Percentiles rank a stretch among this genome's conserved stretches.
These are phyloP conservation scores for Nepenthes mirabilis DNA, from an alignment of 148 eudicot species.

Conservation along the genomic window DNA sequence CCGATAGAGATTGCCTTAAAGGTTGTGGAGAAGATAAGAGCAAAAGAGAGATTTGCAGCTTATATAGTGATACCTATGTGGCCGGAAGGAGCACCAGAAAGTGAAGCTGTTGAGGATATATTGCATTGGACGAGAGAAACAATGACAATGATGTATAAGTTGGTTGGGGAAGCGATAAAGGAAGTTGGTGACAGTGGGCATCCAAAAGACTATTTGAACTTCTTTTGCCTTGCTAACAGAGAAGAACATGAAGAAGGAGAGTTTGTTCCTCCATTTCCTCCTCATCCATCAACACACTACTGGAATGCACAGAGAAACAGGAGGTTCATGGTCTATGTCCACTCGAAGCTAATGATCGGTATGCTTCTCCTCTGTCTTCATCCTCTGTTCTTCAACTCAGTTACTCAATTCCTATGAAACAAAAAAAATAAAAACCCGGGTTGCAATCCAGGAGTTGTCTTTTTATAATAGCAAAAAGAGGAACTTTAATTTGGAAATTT, in stretches of 20 bases:
- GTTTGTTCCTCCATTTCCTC: constrained; percentile 55
- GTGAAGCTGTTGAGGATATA: constrained; percentile 72
- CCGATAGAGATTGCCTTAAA: constrained; percentile 87
- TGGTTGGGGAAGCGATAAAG: constrained; percentile 57
- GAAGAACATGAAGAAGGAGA: constrained; percentile 52
- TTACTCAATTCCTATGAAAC: too few species aligned
- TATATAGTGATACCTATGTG: constrained; percentile 90
- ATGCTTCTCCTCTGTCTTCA: constrained; percentile 3
- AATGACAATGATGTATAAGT: constrained; percentile 73
- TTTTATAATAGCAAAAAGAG: too few species aligned
- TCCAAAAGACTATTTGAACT: constrained; percentile 79
- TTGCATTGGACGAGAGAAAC: constrained; percentile 83
- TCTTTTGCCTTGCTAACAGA: constrained; percentile 91
- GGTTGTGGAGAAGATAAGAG: constrained; percentile 58
- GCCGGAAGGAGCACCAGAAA: constrained; percentile 91
- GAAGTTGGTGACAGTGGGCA: constrained; percentile 46
- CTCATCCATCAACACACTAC: constrained; percentile 59
- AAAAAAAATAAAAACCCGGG: too few species aligned
- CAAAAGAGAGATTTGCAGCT: constrained; percentile 63
- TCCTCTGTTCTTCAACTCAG: too few species aligned
- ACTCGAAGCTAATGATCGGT: constrained; percentile 98
- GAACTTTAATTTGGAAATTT: too few species aligned
- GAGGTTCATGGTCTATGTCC: constrained; percentile 93
- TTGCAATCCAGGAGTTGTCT: too few species aligned
- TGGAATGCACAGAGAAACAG: constrained; percentile 67